Percentiles rank a stretch among this genome's conserved stretches.
Evolutionary conservation across 345 rosid species (phyloP).

Genomic region (Toxicodendron radicans): DNA sequence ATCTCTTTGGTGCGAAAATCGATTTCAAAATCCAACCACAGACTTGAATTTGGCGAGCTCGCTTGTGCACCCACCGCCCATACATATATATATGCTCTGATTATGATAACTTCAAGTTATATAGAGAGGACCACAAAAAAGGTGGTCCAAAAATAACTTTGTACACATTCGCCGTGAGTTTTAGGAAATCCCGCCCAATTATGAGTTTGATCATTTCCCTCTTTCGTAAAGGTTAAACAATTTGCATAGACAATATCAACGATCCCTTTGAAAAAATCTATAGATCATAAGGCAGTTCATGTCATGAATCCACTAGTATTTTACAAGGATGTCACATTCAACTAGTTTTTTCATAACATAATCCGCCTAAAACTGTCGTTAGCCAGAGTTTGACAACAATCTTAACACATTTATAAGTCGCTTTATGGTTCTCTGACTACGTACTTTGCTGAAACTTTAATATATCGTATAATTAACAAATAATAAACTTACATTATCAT

Average conservation of each 20-base stretch:
- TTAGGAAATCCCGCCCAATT: constrained; percentile 20
- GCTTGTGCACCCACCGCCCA: neutral
- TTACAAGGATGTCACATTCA: neutral
- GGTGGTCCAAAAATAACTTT: constrained; percentile 11
- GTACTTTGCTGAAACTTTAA: neutral
- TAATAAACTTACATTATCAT: constrained; percentile 3
- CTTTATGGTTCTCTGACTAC: constrained; percentile 4
- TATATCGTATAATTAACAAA: no score
- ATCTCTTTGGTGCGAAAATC: neutral
- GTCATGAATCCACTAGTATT: neutral
- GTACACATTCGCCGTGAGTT: constrained; percentile 6
- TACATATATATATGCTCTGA: no score
- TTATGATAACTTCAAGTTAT: neutral
- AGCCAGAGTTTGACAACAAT: neutral
- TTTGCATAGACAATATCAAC: constrained; percentile 14
- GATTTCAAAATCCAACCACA: neutral
- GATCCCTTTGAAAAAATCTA: neutral
- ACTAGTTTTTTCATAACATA: neutral
- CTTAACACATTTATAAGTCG: neutral
- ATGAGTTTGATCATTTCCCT: constrained; percentile 1
- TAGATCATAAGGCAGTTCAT: neutral
- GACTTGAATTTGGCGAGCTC: neutral
- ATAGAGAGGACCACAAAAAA: neutral
- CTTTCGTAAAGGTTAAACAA: neutral
- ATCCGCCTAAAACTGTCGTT: constrained; percentile 25